Conservation (phyloP, 23 red algal species). For the Gracilariopsis chorda region DNA sequence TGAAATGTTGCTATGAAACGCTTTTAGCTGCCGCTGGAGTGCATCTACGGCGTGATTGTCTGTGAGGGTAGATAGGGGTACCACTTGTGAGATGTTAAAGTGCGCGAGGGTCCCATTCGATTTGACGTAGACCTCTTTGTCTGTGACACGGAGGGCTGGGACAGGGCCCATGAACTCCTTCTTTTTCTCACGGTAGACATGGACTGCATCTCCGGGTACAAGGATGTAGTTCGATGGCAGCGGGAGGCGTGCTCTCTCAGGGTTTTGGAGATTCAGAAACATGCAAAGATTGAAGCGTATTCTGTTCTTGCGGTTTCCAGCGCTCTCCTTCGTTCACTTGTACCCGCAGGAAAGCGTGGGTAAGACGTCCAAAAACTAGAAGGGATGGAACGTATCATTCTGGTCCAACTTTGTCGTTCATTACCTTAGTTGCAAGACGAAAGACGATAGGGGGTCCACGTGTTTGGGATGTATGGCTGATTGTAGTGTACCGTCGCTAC, state of each 20-base stretch:
- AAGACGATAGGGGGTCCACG: neutral
- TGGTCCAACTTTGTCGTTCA: conserved; percentile 33
- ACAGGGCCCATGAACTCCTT: neutral
- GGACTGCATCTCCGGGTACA: neutral
- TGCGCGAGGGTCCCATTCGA: neutral
- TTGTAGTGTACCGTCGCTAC: neutral
- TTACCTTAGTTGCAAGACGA: neutral
- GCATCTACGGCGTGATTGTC: neutral
- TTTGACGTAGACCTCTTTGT: neutral
- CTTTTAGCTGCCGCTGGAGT: neutral
- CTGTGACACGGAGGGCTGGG: neutral
- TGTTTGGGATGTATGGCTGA: neutral
- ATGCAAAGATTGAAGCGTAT: neutral
- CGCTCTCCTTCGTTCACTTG: neutral
- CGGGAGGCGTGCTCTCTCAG: neutral
- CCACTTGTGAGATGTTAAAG: conserved; percentile 16
- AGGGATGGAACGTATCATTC: conserved; percentile 39
- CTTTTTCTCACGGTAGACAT: neutral
- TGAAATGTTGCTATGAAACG: neutral
- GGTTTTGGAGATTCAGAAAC: neutral
- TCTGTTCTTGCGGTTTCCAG: neutral
- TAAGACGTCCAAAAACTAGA: conserved; percentile 8
- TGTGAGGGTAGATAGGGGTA: neutral
- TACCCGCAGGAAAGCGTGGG: neutral
- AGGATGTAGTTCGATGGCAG: neutral